Evolutionary conservation across 306 rosid species (phyloP).

Genomic region (Lathyrus tuberosus): DNA sequence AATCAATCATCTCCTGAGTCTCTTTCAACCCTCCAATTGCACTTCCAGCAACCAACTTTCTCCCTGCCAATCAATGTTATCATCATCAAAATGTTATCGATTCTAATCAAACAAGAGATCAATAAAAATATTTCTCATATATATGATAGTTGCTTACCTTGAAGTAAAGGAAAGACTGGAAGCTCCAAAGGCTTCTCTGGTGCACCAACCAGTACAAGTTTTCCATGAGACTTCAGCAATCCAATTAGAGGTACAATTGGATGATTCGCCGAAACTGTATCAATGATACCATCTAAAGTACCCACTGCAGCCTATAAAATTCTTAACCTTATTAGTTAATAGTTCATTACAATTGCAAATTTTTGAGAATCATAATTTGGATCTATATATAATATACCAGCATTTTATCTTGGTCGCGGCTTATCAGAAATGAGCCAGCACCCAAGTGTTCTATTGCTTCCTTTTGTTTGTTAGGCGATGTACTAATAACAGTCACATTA

Average conservation of each 20-base stretch:
- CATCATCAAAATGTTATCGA: neutral
- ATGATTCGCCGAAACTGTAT: conserved; percentile 53
- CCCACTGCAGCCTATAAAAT: conserved; percentile 41
- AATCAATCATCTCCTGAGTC: conserved; percentile 54
- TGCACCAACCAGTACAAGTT: conserved; percentile 53
- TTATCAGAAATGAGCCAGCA: conserved; percentile 54
- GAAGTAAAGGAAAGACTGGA: conserved; percentile 28
- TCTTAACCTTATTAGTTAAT: neutral
- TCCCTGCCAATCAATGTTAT: conserved; percentile 37
- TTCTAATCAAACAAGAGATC: neutral
- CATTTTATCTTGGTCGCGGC: conserved; percentile 48
- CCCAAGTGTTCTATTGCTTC: conserved; percentile 50
- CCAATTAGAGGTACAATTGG: conserved; percentile 49
- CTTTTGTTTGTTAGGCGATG: conserved; percentile 53
- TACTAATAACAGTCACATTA: conserved; percentile 57
- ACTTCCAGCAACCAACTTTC: conserved; percentile 46
- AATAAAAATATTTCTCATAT: too few species aligned
- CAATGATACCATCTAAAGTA: conserved; percentile 58
- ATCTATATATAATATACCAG: conserved; percentile 21
- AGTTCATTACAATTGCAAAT: neutral
- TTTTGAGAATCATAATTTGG: too few species aligned
- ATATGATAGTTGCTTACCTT: conserved; percentile 22
- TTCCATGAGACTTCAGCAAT: conserved; percentile 54
- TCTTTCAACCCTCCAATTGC: conserved; percentile 47
- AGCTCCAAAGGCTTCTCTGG: conserved; percentile 51